A percentile compares a stretch with the other conserved stretches of the same genome.
Conservation (phyloP, 2,329 filamentous ascomycete genomes). For the Ramularia endophylla region DNA sequence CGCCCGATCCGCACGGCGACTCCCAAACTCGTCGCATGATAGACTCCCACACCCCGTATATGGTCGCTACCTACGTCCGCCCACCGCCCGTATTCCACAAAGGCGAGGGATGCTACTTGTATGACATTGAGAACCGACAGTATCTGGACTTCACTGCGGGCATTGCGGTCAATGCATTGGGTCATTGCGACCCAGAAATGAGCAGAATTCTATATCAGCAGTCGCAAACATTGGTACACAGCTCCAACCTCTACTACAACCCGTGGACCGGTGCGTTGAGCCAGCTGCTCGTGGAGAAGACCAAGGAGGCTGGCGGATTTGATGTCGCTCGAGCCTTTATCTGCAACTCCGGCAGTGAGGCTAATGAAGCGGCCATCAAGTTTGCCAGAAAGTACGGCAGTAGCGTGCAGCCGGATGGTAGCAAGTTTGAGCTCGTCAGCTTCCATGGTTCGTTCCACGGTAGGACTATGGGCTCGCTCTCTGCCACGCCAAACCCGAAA, state of each 20-base stretch:
- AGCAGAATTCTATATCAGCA: constrained; percentile 64
- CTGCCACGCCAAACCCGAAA: constrained; percentile 96
- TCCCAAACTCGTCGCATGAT: constrained; percentile 71
- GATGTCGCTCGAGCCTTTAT: constrained; percentile 76
- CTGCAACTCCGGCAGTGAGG: constrained; percentile 94
- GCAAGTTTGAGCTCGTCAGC: constrained; percentile 78
- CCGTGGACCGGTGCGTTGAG: constrained; percentile 89
- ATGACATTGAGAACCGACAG: constrained; percentile 79
- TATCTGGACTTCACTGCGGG: constrained; percentile 95
- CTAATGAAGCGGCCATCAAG: constrained; percentile 96
- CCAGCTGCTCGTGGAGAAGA: constrained; percentile 76
- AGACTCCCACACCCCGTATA: constrained; percentile 71
- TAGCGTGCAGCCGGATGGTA: constrained; percentile 29
- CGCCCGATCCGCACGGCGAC: constrained; percentile 66
- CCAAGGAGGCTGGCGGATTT: constrained; percentile 73
- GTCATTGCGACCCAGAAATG: constrained; percentile 81
- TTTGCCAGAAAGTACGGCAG: constrained; percentile 91
- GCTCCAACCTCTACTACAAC: constrained; percentile 96
- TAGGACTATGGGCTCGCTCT: constrained; percentile 88
- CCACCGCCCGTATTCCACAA: constrained; percentile 85
- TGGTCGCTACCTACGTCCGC: constrained; percentile 93
- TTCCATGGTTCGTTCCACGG: constrained; percentile 94
- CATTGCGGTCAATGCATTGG: constrained; percentile 90
- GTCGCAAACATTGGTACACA: constrained; percentile 71
- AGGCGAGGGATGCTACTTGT: constrained; percentile 81